Evolutionary conservation across 1,284 basidiomycete species (phyloP).

Genomic region (Cryptococcus sp.): DNA sequence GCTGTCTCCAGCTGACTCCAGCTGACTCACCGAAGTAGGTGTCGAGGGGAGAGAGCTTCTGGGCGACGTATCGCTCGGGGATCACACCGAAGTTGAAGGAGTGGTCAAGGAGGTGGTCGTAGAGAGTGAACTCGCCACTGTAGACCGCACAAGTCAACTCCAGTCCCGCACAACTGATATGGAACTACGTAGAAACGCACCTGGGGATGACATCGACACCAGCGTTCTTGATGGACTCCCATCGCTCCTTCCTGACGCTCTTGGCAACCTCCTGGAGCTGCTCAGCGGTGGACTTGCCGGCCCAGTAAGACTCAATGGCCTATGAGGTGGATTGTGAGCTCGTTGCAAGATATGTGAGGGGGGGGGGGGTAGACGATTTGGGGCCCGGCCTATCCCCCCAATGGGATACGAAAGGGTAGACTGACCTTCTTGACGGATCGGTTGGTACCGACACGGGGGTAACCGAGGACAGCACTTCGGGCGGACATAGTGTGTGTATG

Average conservation of each 20-base stretch:
- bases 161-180: background rate
- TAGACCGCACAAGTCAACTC: conserved; percentile 4
- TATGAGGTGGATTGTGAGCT: conserved; percentile 9
- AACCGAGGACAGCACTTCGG: conserved; percentile 85
- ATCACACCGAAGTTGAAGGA: conserved; percentile 96
- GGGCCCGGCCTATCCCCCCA: background rate
- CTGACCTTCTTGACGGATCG: conserved; percentile 90
- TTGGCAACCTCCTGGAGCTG: conserved; percentile 86
- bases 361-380: too few species aligned
- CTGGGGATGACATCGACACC: conserved; percentile 92
- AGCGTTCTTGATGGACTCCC: conserved; percentile 80
- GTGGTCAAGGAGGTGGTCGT: conserved; percentile 98
- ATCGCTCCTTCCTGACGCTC: conserved; percentile 85
- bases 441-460: conserved; percentile 92
- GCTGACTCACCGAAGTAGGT: conserved; percentile 72
- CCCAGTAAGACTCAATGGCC: conserved; percentile 98
- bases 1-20: background rate
- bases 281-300: conserved; percentile 81
- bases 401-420: background rate
- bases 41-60: conserved; percentile 84
- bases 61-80: conserved; percentile 87
- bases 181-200: conserved; percentile 53
- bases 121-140: conserved; percentile 97
- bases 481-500: conserved; percentile 23
- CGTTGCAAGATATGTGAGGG: background rate